Conservation (phyloP, 352 stramenopile genomes). For the Achlya hypogyna region DNA sequence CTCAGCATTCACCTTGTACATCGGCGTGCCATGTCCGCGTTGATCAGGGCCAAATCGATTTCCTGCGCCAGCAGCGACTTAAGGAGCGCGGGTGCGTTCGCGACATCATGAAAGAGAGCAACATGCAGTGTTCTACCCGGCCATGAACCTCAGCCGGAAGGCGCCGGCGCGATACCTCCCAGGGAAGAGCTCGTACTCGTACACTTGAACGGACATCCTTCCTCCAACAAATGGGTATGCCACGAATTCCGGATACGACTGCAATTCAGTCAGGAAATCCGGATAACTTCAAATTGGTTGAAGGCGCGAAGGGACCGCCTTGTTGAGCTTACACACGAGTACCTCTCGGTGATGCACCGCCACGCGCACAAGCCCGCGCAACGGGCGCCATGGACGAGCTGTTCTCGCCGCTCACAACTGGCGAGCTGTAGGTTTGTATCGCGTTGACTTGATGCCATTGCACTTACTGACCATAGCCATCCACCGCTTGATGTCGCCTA, state of each 20-base stretch:
- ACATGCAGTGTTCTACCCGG: constrained; percentile 52
- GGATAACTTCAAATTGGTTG: too few species aligned
- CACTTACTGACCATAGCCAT: too few species aligned
- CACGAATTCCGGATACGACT: background rate
- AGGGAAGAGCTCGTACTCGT: constrained; percentile 57
- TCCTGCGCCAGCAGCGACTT: constrained; percentile 51
- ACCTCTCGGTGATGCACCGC: too few species aligned
- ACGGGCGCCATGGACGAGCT: too few species aligned
- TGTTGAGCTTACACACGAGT: too few species aligned
- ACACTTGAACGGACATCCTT: background rate
- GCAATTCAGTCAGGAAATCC: background rate
- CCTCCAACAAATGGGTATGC: background rate
- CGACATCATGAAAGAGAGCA: constrained; percentile 60
- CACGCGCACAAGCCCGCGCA: too few species aligned
- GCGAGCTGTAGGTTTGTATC: too few species aligned
- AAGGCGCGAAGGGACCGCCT: too few species aligned
- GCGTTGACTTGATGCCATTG: too few species aligned
- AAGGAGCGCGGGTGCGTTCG: constrained; percentile 50
- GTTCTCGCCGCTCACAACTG: too few species aligned
- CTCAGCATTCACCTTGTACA: background rate
- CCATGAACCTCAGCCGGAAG: background rate
- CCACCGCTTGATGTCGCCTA: too few species aligned
- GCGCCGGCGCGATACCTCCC: constrained; percentile 29
- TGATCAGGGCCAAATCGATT: constrained; percentile 62
- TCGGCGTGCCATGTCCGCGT: constrained; percentile 47